Percentiles rank a stretch among this genome's conserved stretches.
phyloP scores from a whole-genome alignment of 225 moss, liverwort and hornwort species.

The Neckera pumila region DNA sequence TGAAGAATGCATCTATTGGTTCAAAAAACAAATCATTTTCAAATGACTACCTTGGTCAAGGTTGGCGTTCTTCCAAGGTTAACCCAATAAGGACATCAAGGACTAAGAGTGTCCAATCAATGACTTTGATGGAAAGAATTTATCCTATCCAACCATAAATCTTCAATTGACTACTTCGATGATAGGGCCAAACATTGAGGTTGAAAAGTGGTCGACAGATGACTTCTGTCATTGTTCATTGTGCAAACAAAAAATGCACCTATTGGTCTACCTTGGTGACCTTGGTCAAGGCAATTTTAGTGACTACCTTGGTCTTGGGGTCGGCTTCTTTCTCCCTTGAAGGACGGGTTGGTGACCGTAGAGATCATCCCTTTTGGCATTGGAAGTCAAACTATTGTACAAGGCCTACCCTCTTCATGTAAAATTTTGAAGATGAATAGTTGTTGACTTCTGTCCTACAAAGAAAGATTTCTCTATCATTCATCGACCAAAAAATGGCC shows the following conservation, averaged over 20 bases:
- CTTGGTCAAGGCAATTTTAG: too few species aligned
- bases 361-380: too few species aligned
- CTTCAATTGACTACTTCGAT: background rate
- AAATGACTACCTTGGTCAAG: background rate
- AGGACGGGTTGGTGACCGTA: too few species aligned
- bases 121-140: background rate
- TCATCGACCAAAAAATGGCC: too few species aligned
- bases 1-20: background rate
- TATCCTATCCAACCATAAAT: background rate
- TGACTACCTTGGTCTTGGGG: too few species aligned
- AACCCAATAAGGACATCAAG: accelerated
- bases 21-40: background rate
- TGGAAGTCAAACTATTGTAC: too few species aligned
- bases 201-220: accelerated
- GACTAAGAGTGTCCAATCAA: background rate
- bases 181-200: background rate
- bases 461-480: too few species aligned
- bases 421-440: too few species aligned
- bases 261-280: too few species aligned
- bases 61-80: accelerated
- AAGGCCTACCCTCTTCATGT: too few species aligned
- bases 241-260: background rate
- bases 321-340: too few species aligned
- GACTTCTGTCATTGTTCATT: background rate
- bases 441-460: too few species aligned